Percentiles rank a stretch among this genome's conserved stretches.
These are phyloP conservation scores for Solanum tarijense DNA, from an alignment of 257 asterid genomes.

Conservation along the genomic window DNA sequence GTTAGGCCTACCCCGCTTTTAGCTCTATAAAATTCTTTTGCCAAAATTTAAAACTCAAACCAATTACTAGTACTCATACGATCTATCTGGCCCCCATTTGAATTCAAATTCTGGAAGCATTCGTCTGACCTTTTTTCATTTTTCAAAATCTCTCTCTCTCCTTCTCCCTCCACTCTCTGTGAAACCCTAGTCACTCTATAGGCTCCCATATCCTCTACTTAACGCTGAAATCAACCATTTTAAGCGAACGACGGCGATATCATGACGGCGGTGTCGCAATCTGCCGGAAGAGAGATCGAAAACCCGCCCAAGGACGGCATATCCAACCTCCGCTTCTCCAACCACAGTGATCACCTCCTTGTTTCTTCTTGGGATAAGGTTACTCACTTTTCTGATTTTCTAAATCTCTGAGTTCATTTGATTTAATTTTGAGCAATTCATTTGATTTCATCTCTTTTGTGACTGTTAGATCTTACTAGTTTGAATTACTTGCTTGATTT, in stretches of 20 bases:
- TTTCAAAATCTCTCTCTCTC: neutral
- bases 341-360: conserved; percentile 71
- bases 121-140: neutral
- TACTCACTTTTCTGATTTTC: neutral
- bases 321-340: conserved; percentile 76
- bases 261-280: conserved; percentile 58
- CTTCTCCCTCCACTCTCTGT: neutral
- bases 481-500: neutral
- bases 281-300: conserved; percentile 46
- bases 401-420: neutral
- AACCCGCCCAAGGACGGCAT: conserved; percentile 71
- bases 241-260: neutral
- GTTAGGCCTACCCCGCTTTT: neutral
- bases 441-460: neutral
- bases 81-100: neutral
- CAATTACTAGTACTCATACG: neutral
- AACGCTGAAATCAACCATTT: neutral
- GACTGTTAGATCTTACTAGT: neutral
- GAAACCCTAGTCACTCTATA: neutral
- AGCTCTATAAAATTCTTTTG: neutral
- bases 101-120: conserved; percentile 3
- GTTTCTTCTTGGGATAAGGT: conserved; percentile 94
- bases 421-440: neutral
- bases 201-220: neutral
- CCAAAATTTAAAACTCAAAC: neutral